A percentile compares a stretch with the other conserved stretches of the same genome.
These are phyloP conservation scores for maize (Zea mays) DNA, from an alignment of 176 grass and related monocot species.

Conservation along the genomic window Zm-B73-REFERENCE-NAM-5.0 NC_050097.1:215703001-215703500, in stretches of 20 bases:
- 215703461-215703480: too few species aligned
- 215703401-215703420: too few species aligned
- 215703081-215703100: conserved; percentile 42
- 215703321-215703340: too few species aligned
- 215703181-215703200: conserved; percentile 3
- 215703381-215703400: too few species aligned
- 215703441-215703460: too few species aligned
- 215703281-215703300: not conserved
- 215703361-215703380: too few species aligned
- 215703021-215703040: not conserved
- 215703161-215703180: not conserved
- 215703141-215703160: conserved; percentile 8
- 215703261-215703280: not conserved
- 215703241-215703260: not conserved
- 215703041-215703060: conserved; percentile 39
- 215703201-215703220: not conserved
- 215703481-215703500: too few species aligned
- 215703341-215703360: too few species aligned
- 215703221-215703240: not conserved
- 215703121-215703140: conserved; percentile 36
- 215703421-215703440: too few species aligned
- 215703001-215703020: conserved; percentile 58
- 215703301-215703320: not conserved
- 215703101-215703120: conserved; percentile 51
- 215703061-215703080: conserved; percentile 5